A percentile compares a stretch with the other conserved stretches of the same genome.
Conservation (phyloP, 139 green algal genomes). For the Asterochloris erici region DNA sequence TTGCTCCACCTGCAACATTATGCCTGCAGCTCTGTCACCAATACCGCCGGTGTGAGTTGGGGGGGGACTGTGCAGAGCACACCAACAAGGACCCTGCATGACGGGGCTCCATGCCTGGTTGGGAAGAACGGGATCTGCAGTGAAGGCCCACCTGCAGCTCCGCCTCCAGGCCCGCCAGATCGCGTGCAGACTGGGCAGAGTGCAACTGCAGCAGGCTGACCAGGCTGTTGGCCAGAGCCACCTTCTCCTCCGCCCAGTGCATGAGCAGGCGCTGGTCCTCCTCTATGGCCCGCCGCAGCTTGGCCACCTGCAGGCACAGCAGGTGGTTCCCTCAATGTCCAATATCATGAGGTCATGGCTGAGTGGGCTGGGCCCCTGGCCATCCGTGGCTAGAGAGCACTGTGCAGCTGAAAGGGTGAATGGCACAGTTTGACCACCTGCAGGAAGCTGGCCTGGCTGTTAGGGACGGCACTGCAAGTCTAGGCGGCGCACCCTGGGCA, state of each 20-base stretch:
- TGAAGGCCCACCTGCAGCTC: conserved; percentile 34
- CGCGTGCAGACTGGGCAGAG: conserved; percentile 49
- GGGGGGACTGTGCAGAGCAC: no score
- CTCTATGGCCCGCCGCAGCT: conserved; percentile 39
- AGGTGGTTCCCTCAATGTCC: neutral
- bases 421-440: neutral
- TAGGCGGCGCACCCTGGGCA: no score
- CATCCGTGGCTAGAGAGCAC: neutral
- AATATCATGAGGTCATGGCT: neutral
- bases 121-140: no score
- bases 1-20: no score
- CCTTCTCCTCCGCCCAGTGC: conserved; percentile 81
- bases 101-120: no score
- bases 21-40: no score
- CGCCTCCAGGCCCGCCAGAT: conserved; percentile 49
- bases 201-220: conserved; percentile 71
- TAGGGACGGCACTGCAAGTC: neutral
- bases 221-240: conserved; percentile 48
- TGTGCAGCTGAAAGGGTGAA: neutral
- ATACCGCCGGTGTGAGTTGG: no score
- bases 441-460: neutral
- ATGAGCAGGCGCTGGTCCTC: conserved; percentile 60
- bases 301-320: conserved; percentile 27
- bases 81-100: no score
- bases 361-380: neutral